These are phyloP conservation scores for Neolentinus lepideus DNA, from an alignment of 1,284 basidiomycete species.

Conservation along the genomic window DNA sequence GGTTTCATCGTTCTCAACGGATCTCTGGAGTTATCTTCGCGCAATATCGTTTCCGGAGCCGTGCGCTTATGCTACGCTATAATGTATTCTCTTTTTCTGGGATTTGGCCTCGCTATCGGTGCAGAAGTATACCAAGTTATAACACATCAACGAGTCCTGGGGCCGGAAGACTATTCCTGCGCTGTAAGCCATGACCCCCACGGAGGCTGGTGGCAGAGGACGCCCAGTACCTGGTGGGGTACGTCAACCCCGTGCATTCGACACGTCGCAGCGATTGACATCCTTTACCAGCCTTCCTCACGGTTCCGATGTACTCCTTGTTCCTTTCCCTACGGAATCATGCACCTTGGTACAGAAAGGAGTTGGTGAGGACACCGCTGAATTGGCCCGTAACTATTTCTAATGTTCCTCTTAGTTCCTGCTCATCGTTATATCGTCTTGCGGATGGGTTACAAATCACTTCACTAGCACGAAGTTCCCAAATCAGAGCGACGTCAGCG, in stretches of 20 bases:
- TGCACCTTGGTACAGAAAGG: conserved; percentile 64
- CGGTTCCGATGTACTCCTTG: conserved; percentile 73
- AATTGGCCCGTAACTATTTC: neutral
- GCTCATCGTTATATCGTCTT: conserved; percentile 61
- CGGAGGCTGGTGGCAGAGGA: conserved; percentile 55
- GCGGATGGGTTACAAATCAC: conserved; percentile 78
- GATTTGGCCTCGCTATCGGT: conserved; percentile 80
- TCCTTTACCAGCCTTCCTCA: conserved; percentile 55
- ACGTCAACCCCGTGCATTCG: conserved; percentile 17
- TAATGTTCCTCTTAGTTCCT: conserved; percentile 8
- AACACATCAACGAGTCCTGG: conserved; percentile 35
- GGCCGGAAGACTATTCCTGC: conserved; percentile 57
- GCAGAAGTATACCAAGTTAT: conserved; percentile 60
- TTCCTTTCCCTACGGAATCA: conserved; percentile 75
- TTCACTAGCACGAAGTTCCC: conserved; percentile 62
- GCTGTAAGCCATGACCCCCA: conserved; percentile 40
- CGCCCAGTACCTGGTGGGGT: conserved; percentile 50
- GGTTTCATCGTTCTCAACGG: conserved; percentile 80
- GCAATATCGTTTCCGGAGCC: conserved; percentile 79
- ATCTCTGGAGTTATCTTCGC: conserved; percentile 73
- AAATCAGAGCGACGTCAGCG: conserved; percentile 67
- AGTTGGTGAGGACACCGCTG: conserved; percentile 41
- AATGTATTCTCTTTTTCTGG: conserved; percentile 75
- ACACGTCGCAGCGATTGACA: neutral
- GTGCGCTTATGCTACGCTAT: conserved; percentile 82